Conservation (phyloP, 169 alveolate species). For the Cryptosporidium xiaoi region DNA sequence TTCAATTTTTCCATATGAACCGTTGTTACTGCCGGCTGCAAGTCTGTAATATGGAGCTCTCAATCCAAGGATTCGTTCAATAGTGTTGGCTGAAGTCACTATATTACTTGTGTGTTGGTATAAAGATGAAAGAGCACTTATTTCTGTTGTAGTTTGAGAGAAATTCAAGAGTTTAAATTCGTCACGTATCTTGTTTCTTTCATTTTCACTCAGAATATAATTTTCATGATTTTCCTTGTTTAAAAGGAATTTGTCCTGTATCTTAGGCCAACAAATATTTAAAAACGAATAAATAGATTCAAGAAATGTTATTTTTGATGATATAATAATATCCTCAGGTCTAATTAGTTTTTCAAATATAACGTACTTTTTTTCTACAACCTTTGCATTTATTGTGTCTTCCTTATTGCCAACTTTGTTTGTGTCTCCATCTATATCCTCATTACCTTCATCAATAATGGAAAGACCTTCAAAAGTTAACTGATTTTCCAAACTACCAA, state of each 20-base stretch:
- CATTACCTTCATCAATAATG: not conserved
- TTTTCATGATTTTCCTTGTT: no score
- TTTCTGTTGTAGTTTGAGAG: conserved; percentile 67
- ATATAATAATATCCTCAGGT: conserved; percentile 45
- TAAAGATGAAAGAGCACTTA: conserved; percentile 55
- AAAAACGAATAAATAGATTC: conserved; percentile 42
- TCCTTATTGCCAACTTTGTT: not conserved
- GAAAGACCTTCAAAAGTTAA: not conserved
- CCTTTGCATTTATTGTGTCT: not conserved
- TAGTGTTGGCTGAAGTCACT: conserved; percentile 48
- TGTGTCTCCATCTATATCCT: not conserved
- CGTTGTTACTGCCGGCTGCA: conserved; percentile 1
- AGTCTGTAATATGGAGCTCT: conserved; percentile 69
- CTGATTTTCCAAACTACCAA: conserved; percentile 14
- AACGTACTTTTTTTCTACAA: conserved; percentile 13
- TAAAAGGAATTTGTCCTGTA: not conserved
- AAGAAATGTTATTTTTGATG: conserved; percentile 38
- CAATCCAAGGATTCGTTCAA: conserved; percentile 52
- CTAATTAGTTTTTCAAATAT: conserved; percentile 32
- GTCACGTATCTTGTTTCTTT: conserved; percentile 8
- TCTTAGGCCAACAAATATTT: conserved; percentile 7
- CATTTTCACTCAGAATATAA: not conserved
- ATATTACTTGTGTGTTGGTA: conserved; percentile 57
- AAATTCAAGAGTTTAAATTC: conserved; percentile 3
- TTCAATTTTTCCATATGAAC: not conserved